Percentiles rank a stretch among this genome's conserved stretches.
These are phyloP conservation scores for Oryza australiensis DNA, from an alignment of 176 grass and related monocot genomes.

Conservation along the genomic window DNA sequence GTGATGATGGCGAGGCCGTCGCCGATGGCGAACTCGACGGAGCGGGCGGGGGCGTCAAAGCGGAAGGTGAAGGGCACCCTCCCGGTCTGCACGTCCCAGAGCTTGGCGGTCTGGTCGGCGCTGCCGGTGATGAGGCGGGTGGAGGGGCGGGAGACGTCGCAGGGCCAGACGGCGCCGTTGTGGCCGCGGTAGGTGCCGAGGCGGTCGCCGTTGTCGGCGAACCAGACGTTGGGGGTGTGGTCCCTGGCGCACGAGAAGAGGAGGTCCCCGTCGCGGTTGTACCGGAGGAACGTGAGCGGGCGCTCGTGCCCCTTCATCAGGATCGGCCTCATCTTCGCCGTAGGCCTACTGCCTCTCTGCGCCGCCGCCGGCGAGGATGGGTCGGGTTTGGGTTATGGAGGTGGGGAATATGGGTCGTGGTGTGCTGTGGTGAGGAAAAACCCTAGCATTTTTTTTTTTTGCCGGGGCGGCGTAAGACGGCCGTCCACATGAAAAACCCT, in stretches of 20 bases:
- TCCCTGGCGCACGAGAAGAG: conserved; percentile 98
- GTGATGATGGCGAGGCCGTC: conserved; percentile 70
- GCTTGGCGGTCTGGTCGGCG: conserved; percentile 81
- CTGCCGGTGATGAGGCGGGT: conserved; percentile 65
- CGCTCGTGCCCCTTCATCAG: conserved; percentile 97
- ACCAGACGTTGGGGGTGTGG: conserved; percentile 85
- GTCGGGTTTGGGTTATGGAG: not conserved
- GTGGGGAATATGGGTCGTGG: not conserved
- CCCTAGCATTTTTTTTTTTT: too few relatives aligned
- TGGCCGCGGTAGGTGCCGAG: conserved; percentile 94
- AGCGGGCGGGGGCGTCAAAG: conserved; percentile 74
- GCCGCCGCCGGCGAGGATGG: conserved; percentile 7
- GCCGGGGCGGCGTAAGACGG: too few relatives aligned
- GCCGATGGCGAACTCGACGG: conserved; percentile 72
- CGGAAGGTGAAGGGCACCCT: conserved; percentile 70
- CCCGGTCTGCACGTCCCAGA: conserved; percentile 81
- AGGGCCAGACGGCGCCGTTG: conserved; percentile 93
- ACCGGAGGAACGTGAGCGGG: conserved; percentile 82
- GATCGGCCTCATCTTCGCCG: conserved; percentile 71
- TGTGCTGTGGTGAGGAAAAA: conserved; percentile 1
- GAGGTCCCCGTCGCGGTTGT: conserved; percentile 92
- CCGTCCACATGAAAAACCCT: conserved; percentile 45
- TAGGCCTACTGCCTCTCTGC: not conserved
- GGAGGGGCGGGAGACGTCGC: conserved; percentile 85
- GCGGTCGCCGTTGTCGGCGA: conserved; percentile 76